A percentile compares a stretch with the other conserved stretches of the same genome.
These are phyloP conservation scores for Chloranthus sessilifolius DNA, from an alignment of 164 flowering plant genomes.

Conservation along the genomic window DNA sequence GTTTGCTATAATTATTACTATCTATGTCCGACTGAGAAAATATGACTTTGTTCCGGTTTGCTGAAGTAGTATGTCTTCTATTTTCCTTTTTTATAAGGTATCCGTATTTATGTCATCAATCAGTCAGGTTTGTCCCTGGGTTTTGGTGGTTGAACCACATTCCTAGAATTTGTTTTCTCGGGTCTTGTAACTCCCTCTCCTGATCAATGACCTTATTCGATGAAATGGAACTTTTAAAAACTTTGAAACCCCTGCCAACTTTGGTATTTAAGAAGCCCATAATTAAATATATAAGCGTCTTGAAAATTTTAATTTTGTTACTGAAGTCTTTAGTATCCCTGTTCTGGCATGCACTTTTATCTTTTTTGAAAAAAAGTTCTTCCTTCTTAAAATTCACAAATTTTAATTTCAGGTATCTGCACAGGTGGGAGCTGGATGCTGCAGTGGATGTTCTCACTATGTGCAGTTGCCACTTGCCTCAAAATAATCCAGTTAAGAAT, in stretches of 20 bases:
- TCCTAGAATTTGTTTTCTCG: not conserved
- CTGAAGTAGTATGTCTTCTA: too few species aligned
- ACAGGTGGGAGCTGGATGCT: slow-evolving; percentile 87
- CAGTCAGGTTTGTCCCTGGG: not conserved
- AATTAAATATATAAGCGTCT: not conserved
- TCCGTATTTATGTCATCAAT: not conserved
- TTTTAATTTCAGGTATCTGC: slow-evolving; percentile 57
- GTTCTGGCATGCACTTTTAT: not conserved
- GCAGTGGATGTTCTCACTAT: slow-evolving; percentile 91
- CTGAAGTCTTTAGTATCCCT: not conserved
- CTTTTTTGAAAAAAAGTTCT: not conserved
- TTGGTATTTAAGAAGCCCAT: too few species aligned
- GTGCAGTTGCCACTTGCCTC: slow-evolving; percentile 89
- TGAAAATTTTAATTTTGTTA: not conserved
- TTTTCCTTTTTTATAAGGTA: not conserved
- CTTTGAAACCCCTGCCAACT: not conserved
- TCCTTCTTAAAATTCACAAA: not conserved
- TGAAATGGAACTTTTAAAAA: not conserved
- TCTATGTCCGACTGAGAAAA: too few species aligned
- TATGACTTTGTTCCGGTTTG: too few species aligned
- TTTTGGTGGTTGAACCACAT: not conserved
- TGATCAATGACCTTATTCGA: not conserved
- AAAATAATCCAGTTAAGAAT: slow-evolving; percentile 52
- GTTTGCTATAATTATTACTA: too few species aligned
- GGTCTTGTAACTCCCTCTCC: not conserved